These are phyloP conservation scores for Colletotrichum truncatum DNA, from an alignment of 2,329 filamentous ascomycete species.

Conservation along the genomic window DNA sequence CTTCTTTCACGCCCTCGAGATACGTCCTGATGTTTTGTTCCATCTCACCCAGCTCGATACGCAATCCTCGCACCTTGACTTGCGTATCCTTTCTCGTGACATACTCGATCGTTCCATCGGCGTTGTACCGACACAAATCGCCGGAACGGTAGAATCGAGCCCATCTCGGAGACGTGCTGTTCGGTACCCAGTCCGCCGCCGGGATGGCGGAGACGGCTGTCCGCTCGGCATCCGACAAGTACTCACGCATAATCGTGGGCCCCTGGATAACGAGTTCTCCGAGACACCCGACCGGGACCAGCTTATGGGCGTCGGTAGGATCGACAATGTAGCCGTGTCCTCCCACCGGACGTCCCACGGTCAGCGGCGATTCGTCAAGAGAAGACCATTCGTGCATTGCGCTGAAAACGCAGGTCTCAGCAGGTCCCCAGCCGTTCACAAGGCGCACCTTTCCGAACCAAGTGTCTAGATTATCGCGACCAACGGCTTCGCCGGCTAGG, in stretches of 20 bases:
- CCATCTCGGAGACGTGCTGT: background rate
- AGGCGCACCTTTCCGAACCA: conserved; percentile 33
- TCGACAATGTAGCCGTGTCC: too few relatives aligned
- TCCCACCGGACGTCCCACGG: conserved; percentile 28
- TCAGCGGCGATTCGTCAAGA: background rate
- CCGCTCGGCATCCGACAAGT: background rate
- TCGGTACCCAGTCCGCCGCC: background rate
- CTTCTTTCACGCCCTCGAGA: background rate
- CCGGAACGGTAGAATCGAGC: conserved; percentile 19
- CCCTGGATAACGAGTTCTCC: conserved; percentile 17
- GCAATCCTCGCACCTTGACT: conserved; percentile 29
- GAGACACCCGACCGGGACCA: background rate
- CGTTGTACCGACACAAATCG: background rate
- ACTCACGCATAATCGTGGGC: background rate
- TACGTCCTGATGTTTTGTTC: background rate
- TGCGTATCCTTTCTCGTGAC: conserved; percentile 30
- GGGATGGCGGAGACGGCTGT: background rate
- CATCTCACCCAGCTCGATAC: conserved; percentile 7
- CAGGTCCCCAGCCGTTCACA: conserved; percentile 37
- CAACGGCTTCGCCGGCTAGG: conserved; percentile 37
- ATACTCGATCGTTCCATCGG: background rate
- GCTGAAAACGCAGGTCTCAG: conserved; percentile 31
- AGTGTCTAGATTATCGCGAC: conserved; percentile 29
- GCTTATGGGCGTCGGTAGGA: conserved; percentile 18
- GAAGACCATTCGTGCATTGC: background rate